These are phyloP conservation scores for Suhomyces chickasaworum DNA, from an alignment of 1,139 yeast species.

Conservation along the genomic window DNA sequence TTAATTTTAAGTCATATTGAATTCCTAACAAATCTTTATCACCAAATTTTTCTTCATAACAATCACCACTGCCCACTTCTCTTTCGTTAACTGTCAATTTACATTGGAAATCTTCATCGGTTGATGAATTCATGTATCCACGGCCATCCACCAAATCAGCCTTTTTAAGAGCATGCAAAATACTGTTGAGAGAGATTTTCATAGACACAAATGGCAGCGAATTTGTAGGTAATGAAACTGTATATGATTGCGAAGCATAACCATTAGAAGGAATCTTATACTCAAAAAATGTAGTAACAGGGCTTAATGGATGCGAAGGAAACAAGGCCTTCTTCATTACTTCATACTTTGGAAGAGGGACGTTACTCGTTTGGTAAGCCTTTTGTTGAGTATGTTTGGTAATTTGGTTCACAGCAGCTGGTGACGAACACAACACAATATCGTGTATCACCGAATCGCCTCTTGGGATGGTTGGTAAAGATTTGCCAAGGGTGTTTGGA, in stretches of 20 bases:
- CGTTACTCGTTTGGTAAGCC: slow-evolving; percentile 21
- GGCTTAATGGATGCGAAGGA: slow-evolving; percentile 32
- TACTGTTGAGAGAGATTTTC: slow-evolving; percentile 46
- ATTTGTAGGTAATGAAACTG: slow-evolving; percentile 47
- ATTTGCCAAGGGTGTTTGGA: slow-evolving; percentile 23
- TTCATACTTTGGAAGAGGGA: slow-evolving; percentile 27
- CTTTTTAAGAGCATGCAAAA: slow-evolving; percentile 36
- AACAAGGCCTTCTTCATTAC: slow-evolving; percentile 35
- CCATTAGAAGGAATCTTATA: slow-evolving; percentile 50
- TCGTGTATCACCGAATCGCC: slow-evolving; percentile 26
- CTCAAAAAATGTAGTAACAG: slow-evolving; percentile 37
- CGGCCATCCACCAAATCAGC: slow-evolving; percentile 37
- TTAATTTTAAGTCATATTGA: slow-evolving; percentile 51
- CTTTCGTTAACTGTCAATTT: slow-evolving; percentile 52
- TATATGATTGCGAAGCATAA: slow-evolving; percentile 42
- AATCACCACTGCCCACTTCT: slow-evolving; percentile 44
- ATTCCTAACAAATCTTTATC: slow-evolving; percentile 31
- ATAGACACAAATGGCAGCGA: slow-evolving; percentile 47
- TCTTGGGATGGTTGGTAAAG: slow-evolving; percentile 19
- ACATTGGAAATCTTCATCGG: slow-evolving; percentile 46
- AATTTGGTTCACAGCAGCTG: slow-evolving; percentile 22
- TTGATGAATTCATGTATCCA: slow-evolving; percentile 23
- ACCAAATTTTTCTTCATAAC: slow-evolving; percentile 34
- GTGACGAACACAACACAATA: slow-evolving; percentile 20
- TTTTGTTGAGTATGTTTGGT: slow-evolving; percentile 32